Evolutionary conservation across 345 rosid species (phyloP).

Genomic region (Aquilaria malaccensis): DNA sequence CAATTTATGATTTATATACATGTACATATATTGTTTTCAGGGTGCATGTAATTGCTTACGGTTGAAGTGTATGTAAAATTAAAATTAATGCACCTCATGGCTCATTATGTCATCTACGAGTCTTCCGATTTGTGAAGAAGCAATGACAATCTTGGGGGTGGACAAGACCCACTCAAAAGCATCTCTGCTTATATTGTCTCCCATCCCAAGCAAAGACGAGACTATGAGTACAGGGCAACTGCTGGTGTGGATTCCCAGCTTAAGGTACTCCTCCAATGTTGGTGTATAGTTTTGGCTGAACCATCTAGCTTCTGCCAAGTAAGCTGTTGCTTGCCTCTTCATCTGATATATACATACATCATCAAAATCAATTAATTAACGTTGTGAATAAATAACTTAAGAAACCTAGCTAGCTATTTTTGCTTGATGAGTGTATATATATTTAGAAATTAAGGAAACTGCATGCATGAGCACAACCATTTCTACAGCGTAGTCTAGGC

Average conservation of each 20-base stretch:
- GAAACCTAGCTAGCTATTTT: neutral
- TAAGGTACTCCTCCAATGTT: neutral
- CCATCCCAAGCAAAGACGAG: too few species aligned
- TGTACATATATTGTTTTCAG: neutral
- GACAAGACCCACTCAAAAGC: neutral
- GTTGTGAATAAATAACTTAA: too few species aligned
- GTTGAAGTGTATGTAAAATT: too few species aligned
- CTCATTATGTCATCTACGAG: constrained; percentile 23
- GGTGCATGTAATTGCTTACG: too few species aligned
- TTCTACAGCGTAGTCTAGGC: neutral
- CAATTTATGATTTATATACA: neutral
- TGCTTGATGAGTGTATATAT: neutral
- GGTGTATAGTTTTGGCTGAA: neutral
- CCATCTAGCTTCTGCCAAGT: neutral
- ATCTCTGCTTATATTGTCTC: too few species aligned
- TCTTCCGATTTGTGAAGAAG: constrained; percentile 6
- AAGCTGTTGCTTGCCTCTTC: neutral
- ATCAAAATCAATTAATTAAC: too few species aligned
- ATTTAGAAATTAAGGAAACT: too few species aligned
- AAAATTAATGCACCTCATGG: neutral
- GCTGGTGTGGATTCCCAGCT: too few species aligned
- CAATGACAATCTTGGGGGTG: constrained; percentile 8
- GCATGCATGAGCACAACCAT: neutral
- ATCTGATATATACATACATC: too few species aligned
- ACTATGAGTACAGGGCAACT: too few species aligned